Evolutionary conservation across 2,329 filamentous ascomycete species (phyloP), one percentile per base, ranked within the genome.

Genomic region (Ophiostoma pallidulum): DNA sequence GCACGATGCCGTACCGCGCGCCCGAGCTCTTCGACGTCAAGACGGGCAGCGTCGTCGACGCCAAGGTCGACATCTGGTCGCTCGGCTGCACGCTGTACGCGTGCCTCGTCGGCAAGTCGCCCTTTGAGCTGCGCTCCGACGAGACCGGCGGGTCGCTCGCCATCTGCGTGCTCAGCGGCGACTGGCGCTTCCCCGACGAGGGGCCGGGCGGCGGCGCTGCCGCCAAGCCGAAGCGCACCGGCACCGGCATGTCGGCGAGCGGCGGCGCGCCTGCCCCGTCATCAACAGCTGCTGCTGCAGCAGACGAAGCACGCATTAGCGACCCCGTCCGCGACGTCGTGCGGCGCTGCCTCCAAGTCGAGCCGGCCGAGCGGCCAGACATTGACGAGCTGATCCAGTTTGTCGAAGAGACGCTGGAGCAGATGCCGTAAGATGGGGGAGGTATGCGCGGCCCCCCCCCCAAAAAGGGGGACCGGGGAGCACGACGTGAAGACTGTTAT

Each of bases 21-120:
- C 92, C 92, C 0, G 92, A 98, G 67, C 81, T 98, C 51, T 98
- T 98, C 66, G 92, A 98, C 64, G 92, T 97, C 48, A 94, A 94
- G 68, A 96, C 89, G 3, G 91, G 87, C 53, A 82, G 84, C 41
- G 79, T 88, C 43, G 84, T 98, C 60, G 92, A 97, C 66, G 94
- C 90, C 12, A 96, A 96, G 63, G 88, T 95, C 35, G 92, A 98
- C 65, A 94, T 98, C 55, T 98, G 92, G 92, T 94, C 87, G 14
- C 70, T 98, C 19, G 92, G 92, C 44, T 97, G 92, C 71, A 97
- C 92, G n/a, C 73, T 98, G 38, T 98, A 94, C 66, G 92, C 92
- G 32, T 97, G 92, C 60, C 75, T 98, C 9, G 88, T 97, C 24
- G 92, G 92, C 55, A 97, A 98, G 66, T 94, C 86, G 13, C 92